phyloP scores from a whole-genome alignment of 2,329 filamentous ascomycete species.

The Leptographium galeiforme region DNA sequence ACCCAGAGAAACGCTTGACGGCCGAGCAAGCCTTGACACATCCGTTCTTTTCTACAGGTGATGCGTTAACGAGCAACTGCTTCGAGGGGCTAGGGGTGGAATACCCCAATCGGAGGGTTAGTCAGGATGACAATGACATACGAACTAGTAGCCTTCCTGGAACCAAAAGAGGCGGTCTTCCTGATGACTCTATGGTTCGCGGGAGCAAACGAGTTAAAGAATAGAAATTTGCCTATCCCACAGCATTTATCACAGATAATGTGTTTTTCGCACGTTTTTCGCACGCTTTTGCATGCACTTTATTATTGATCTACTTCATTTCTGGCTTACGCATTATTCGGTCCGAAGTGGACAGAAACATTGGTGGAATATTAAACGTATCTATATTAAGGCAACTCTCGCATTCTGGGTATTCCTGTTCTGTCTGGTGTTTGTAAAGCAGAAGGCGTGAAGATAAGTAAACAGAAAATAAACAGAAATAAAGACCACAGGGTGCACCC shows the following conservation, averaged over 20 bases:
- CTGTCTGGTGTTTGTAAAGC: background rate
- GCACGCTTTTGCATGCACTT: background rate
- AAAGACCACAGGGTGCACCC: background rate
- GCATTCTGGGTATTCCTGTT: conserved; percentile 11
- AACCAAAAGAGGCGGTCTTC: conserved; percentile 75
- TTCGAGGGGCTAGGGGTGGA: conserved; percentile 82
- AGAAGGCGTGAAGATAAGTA: background rate
- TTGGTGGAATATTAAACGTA: background rate
- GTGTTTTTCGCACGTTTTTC: background rate
- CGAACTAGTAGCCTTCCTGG: conserved; percentile 79
- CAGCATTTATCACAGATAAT: too few species aligned
- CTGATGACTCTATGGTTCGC: conserved; percentile 61
- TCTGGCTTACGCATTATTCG: background rate
- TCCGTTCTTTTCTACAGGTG: conserved; percentile 69
- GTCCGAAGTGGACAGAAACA: background rate
- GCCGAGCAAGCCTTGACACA: conserved; percentile 83
- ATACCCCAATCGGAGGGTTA: conserved; percentile 83
- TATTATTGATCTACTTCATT: background rate
- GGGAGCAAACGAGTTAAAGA: conserved; percentile 52
- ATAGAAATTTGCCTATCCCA: background rate
- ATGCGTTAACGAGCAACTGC: conserved; percentile 65
- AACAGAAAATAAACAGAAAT: background rate
- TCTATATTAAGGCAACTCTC: background rate
- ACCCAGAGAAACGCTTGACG: conserved; percentile 76
- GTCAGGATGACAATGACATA: conserved; percentile 92